These are phyloP conservation scores for Pouteria campechiana DNA, from an alignment of 179 eudicot species.

Conservation along the genomic window DNA sequence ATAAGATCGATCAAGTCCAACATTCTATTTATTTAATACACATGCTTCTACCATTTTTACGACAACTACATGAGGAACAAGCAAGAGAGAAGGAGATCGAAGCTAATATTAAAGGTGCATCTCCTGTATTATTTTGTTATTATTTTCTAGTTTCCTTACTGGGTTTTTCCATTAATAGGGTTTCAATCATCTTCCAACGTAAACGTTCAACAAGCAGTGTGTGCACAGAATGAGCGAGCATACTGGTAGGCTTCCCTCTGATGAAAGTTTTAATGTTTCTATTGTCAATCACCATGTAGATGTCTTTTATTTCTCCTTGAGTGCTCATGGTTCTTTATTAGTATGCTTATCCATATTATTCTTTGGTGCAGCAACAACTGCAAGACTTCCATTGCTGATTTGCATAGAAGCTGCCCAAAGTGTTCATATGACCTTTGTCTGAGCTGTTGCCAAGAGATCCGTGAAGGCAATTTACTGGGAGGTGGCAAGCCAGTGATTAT, in stretches of 20 bases:
- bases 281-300: neutral
- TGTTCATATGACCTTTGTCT: constrained; percentile 69
- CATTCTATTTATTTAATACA: constrained; percentile 25
- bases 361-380: constrained; percentile 59
- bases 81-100: constrained; percentile 43
- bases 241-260: constrained; percentile 32
- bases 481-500: constrained; percentile 21
- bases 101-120: constrained; percentile 55
- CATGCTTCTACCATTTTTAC: constrained; percentile 39
- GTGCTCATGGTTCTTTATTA: neutral
- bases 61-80: constrained; percentile 45
- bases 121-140: neutral
- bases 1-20: constrained; percentile 11
- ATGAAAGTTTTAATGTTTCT: neutral
- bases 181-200: constrained; percentile 23
- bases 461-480: constrained; percentile 35
- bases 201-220: constrained; percentile 12
- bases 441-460: constrained; percentile 56
- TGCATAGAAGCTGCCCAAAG: constrained; percentile 48
- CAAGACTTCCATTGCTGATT: constrained; percentile 54
- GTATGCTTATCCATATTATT: neutral
- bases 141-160: neutral
- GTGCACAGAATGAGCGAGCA: constrained; percentile 27
- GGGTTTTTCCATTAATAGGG: constrained; percentile 21
- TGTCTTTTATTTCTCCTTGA: neutral